phyloP scores from a whole-genome alignment of 495 filamentous ascomycete genomes.

The Jackrogersella minutella region DNA sequence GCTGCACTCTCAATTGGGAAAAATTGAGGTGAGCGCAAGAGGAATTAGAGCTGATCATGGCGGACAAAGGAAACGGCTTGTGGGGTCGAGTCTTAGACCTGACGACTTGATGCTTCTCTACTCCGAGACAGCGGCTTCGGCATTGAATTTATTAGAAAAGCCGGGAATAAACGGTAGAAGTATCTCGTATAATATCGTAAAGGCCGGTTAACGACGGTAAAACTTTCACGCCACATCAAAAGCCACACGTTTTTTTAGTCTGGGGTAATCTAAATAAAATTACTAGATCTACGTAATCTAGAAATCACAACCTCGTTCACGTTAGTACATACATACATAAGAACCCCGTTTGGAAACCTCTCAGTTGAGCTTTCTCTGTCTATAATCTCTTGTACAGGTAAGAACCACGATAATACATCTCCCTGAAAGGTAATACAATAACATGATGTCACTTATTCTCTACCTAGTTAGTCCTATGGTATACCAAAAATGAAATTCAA shows the following conservation, averaged over 20 bases:
- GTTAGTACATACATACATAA: no score
- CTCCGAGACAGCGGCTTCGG: constrained; percentile 14
- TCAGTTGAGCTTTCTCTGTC: no score
- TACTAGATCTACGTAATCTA: no score
- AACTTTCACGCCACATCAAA: neutral
- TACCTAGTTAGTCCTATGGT: neutral
- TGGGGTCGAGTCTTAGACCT: constrained; percentile 23
- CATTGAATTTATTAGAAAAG: neutral
- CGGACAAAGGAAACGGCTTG: constrained; percentile 16
- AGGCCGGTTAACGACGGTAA: constrained; percentile 1
- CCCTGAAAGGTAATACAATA: no score
- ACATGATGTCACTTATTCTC: neutral
- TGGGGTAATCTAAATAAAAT: no score
- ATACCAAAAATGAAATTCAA: neutral
- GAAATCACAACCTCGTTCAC: no score
- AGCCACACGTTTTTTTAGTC: constrained; percentile 9
- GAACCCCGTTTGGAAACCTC: no score
- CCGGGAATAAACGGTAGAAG: constrained; percentile 20
- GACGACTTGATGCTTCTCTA: constrained; percentile 18
- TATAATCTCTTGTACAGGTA: no score
- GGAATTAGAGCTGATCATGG: constrained; percentile 18
- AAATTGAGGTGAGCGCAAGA: constrained; percentile 19
- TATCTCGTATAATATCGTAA: constrained; percentile 9
- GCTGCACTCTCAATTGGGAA: constrained; percentile 30
- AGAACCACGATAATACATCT: no score